Evolutionary conservation across 805 yeast genomes (phyloP).

Genomic region (Debaryomyces castellii): DNA sequence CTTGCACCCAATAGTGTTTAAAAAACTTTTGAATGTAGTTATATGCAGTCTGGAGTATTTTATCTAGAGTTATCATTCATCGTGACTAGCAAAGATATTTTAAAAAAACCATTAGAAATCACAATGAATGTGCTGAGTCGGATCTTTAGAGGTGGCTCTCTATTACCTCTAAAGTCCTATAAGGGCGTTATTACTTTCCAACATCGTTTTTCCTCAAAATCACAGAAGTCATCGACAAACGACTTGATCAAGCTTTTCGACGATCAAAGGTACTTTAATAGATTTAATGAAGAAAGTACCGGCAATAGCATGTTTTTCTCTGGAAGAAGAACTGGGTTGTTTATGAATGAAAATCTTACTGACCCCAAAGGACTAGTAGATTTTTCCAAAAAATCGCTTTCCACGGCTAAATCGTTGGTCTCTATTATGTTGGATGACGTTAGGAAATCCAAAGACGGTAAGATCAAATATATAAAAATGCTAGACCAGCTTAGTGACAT

Average conservation of each 20-base stretch:
- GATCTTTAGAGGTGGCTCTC: neutral
- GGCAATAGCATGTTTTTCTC: constrained; percentile 9
- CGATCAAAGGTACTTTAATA: constrained; percentile 55
- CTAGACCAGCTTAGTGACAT: constrained; percentile 86
- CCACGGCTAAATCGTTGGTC: constrained; percentile 62
- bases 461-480: constrained; percentile 52
- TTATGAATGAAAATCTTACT: constrained; percentile 67
- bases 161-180: neutral
- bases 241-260: constrained; percentile 55
- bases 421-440: constrained; percentile 46
- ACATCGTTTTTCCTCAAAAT: neutral
- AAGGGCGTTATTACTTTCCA: neutral
- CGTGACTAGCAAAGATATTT: neutral
- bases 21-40: neutral
- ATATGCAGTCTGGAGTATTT: neutral
- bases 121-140: neutral
- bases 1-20: neutral
- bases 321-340: constrained; percentile 54
- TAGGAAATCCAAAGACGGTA: constrained; percentile 41
- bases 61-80: neutral
- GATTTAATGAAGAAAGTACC: constrained; percentile 39
- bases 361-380: constrained; percentile 68
- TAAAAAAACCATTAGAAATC: neutral
- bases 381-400: constrained; percentile 66
- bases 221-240: neutral